These are phyloP conservation scores for Rauvolfia tetraphylla DNA, from an alignment of 257 asterid species.

Conservation along the genomic window DNA sequence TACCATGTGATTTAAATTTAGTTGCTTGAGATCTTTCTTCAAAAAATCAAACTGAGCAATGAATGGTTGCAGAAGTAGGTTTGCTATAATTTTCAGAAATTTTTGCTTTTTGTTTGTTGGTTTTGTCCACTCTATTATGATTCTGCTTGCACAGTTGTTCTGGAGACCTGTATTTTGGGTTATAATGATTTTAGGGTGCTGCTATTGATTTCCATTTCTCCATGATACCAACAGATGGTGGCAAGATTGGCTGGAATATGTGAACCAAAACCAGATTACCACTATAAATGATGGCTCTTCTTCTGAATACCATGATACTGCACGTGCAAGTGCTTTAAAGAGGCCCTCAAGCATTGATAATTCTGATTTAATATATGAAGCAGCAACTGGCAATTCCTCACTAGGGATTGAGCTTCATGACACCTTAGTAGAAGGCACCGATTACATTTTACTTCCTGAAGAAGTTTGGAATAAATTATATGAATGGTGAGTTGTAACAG, in stretches of 20 bases:
- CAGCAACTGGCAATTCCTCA: slow-evolving; percentile 51
- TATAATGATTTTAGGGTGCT: background rate
- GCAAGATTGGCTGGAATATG: slow-evolving; percentile 97
- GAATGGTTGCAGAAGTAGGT: background rate
- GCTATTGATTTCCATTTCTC: background rate
- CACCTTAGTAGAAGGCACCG: slow-evolving; percentile 94
- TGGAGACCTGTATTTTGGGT: background rate
- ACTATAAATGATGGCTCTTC: slow-evolving; percentile 55
- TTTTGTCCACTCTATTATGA: background rate
- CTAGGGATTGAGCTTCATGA: slow-evolving; percentile 78
- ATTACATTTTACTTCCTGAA: slow-evolving; percentile 90
- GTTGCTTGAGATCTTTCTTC: background rate
- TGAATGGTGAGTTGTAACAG: slow-evolving; percentile 55
- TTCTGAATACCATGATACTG: slow-evolving; percentile 54
- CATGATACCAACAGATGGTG: slow-evolving; percentile 73
- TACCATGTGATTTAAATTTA: background rate
- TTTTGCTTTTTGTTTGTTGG: background rate
- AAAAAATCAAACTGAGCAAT: background rate
- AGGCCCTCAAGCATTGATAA: slow-evolving; percentile 79
- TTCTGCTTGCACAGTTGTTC: background rate
- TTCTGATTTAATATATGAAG: slow-evolving; percentile 73
- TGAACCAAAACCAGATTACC: slow-evolving; percentile 58
- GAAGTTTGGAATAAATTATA: slow-evolving; percentile 78
- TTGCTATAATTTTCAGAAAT: background rate
- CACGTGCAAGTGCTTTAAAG: slow-evolving; percentile 44